Evolutionary conservation across 257 asterid species (phyloP), one percentile per base, ranked within the genome.

Genomic region (Capsicum baccatum): DNA sequence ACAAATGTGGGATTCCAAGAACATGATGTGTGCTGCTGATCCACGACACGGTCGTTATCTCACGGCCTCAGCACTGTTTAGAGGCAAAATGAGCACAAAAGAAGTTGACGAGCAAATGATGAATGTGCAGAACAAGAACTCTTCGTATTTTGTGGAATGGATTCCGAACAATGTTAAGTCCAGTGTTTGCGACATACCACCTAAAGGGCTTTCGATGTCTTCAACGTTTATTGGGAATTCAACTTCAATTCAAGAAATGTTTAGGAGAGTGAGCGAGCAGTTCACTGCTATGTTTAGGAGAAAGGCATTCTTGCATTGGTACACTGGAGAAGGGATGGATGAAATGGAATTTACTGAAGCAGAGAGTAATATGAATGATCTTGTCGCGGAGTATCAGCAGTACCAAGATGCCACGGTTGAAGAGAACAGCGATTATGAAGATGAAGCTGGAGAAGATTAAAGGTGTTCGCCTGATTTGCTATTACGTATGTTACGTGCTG

Each of bases 11-110:
- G 84, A 86, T 64, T 71, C 88, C 37, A 86, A 86, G 83, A 86
- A 86, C 76, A 86, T 86, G 88, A 86, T 86, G 88, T 86, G 88
- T 13, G 88, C 88, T n/a, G 88, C 88, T 68, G 86, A 86, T 79
- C 88, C 88, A 1, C 35, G 86, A 21, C 88, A 86, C 6, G 86
- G 88, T 35, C 84, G 86, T 8, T 86, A 86, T 19, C 88, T 86
- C 39, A 86, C 86, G 2, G 88, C 88, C 11, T 86, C 88, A 58
- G 88, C 88, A 8, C 13, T 86, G 67, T 86, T 83, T 60, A 83
- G 88, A 84, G 88, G 88, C 19, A 86, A 86, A 79, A 86, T 86
- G 88, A 83, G 82, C 33, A 78, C 82, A 14, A 78, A 78, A 78
- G 82, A 78, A 54, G 66, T 78, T 8, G 82, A 78, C 54, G 82